A percentile compares a stretch with the other conserved stretches of the same genome.
Conservation (phyloP, 306 rosid genomes). For the Sicyos baderoa region DNA sequence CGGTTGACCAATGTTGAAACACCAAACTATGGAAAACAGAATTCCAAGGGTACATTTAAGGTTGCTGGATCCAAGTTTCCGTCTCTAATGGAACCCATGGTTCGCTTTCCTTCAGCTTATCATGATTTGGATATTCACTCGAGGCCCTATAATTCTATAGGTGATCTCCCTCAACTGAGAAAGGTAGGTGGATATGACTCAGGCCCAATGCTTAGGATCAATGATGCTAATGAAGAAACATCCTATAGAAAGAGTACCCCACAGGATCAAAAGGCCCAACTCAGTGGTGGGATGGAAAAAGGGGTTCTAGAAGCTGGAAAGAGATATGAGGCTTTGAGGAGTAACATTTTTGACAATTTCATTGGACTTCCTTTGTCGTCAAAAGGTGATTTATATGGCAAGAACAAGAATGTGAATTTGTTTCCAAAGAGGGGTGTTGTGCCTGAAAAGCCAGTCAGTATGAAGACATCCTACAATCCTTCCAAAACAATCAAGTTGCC, state of each 20-base stretch:
- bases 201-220: constrained; percentile 39
- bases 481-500: constrained; percentile 46
- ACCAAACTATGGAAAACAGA: constrained; percentile 50
- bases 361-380: constrained; percentile 49
- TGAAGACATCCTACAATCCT: constrained; percentile 41
- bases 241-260: constrained; percentile 38
- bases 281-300: constrained; percentile 39
- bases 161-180: constrained; percentile 37
- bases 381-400: constrained; percentile 48
- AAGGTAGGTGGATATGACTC: constrained; percentile 45
- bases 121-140: constrained; percentile 47
- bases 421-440: constrained; percentile 42
- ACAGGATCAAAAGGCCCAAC: constrained; percentile 37
- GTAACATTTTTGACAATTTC: constrained; percentile 45
- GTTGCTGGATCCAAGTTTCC: constrained; percentile 51
- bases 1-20: constrained; percentile 30
- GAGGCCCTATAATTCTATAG: constrained; percentile 45
- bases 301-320: constrained; percentile 48
- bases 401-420: constrained; percentile 36
- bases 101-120: constrained; percentile 37
- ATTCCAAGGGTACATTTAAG: constrained; percentile 70
- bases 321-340: constrained; percentile 47
- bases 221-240: constrained; percentile 45
- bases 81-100: constrained; percentile 36
- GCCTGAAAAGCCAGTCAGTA: constrained; percentile 44